These are phyloP conservation scores for Peniophora sp. DNA, from an alignment of 1,284 basidiomycete genomes.

Conservation along the genomic window DNA sequence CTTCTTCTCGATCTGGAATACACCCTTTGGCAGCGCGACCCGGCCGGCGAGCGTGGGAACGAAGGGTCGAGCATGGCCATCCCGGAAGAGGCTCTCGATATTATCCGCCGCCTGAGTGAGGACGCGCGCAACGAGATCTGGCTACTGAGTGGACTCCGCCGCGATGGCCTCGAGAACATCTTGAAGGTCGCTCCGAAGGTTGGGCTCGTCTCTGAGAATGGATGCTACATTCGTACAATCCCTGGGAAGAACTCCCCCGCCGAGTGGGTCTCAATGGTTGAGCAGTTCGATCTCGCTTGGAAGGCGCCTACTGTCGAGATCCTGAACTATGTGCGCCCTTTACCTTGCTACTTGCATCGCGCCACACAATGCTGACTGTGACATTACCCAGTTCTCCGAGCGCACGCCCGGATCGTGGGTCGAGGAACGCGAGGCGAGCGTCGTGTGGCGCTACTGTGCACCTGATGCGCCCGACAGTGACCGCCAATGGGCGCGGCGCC, in stretches of 20 bases:
- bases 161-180: constrained; percentile 56
- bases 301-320: constrained; percentile 76
- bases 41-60: constrained; percentile 28
- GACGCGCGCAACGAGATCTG: constrained; percentile 75
- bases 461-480: constrained; percentile 39
- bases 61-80: constrained; percentile 35
- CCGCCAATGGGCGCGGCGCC: constrained; percentile 73
- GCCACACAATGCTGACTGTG: not conserved
- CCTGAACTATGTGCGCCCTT: constrained; percentile 61
- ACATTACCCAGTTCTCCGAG: constrained; percentile 63
- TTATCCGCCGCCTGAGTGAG: constrained; percentile 54
- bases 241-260: constrained; percentile 25
- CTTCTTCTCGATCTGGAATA: constrained; percentile 78
- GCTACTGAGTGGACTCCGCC: constrained; percentile 70
- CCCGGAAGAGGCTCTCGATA: constrained; percentile 45
- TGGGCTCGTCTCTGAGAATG: constrained; percentile 85
- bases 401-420: constrained; percentile 81
- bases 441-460: constrained; percentile 76
- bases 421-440: constrained; percentile 77
- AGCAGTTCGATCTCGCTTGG: constrained; percentile 75
- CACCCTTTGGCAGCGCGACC: constrained; percentile 59
- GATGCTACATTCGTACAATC: constrained; percentile 72
- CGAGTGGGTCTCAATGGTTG: constrained; percentile 72
- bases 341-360: not conserved
- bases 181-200: constrained; percentile 54